Percentiles rank a stretch among this genome's conserved stretches.
Conservation (phyloP, 495 filamentous ascomycete species). For the Penicillium desertorum region DNA sequence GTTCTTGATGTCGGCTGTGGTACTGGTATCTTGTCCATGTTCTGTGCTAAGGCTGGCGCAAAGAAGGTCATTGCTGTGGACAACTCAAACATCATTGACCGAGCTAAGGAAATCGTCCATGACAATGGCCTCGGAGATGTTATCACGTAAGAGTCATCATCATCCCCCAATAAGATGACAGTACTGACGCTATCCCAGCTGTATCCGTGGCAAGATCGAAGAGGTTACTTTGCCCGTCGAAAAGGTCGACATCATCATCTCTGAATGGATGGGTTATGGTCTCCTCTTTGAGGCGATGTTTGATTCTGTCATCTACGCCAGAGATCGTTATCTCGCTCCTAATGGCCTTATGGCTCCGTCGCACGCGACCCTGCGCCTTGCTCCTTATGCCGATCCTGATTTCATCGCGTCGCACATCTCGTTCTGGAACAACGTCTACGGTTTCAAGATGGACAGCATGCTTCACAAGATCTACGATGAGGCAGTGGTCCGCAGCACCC, state of each 20-base stretch:
- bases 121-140: constrained; percentile 76
- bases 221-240: constrained; percentile 77
- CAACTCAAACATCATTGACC: constrained; percentile 89
- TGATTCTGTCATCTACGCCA: constrained; percentile 85
- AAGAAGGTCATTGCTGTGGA: constrained; percentile 90
- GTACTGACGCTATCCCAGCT: constrained; percentile 36
- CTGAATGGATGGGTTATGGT: constrained; percentile 98
- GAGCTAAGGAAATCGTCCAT: constrained; percentile 79
- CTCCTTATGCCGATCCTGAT: constrained; percentile 82
- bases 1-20: constrained; percentile 94
- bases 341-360: constrained; percentile 86
- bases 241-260: constrained; percentile 92
- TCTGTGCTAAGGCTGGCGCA: constrained; percentile 86
- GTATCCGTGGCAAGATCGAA: constrained; percentile 86
- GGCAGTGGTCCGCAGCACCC: constrained; percentile 52
- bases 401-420: constrained; percentile 63
- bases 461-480: constrained; percentile 59
- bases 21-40: constrained; percentile 91
- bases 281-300: constrained; percentile 94
- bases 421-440: constrained; percentile 70
- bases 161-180: neutral
- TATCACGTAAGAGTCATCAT: constrained; percentile 59
- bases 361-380: constrained; percentile 81
- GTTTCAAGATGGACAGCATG: constrained; percentile 58
- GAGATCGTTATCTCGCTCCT: constrained; percentile 77